These are phyloP conservation scores for Yamadazyma olivae DNA, from an alignment of 805 yeast genomes.

Conservation along the genomic window DNA sequence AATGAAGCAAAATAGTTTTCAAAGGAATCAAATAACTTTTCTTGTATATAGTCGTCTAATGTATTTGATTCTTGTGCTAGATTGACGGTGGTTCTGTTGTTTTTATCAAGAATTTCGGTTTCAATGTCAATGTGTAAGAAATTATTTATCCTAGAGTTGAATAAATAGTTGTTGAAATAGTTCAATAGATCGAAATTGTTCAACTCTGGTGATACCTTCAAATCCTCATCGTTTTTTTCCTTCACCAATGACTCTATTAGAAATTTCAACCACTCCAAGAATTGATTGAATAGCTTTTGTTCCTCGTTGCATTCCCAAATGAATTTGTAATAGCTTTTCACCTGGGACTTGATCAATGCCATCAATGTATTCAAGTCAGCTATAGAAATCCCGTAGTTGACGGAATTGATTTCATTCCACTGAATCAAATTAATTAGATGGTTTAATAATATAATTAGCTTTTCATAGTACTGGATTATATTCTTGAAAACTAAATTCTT, in stretches of 20 bases:
- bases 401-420: slow-evolving; percentile 24
- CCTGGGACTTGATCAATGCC: slow-evolving; percentile 17
- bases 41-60: not conserved
- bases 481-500: slow-evolving; percentile 47
- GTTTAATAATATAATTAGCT: slow-evolving; percentile 46
- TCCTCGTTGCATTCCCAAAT: slow-evolving; percentile 46
- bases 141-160: slow-evolving; percentile 15
- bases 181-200: slow-evolving; percentile 20
- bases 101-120: no score
- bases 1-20: slow-evolving; percentile 8
- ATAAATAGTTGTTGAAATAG: slow-evolving; percentile 22
- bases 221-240: slow-evolving; percentile 30
- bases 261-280: slow-evolving; percentile 42
- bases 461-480: slow-evolving; percentile 54
- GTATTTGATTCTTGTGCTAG: not conserved
- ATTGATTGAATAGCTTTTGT: slow-evolving; percentile 43
- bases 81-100: not conserved
- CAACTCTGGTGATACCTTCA: slow-evolving; percentile 11
- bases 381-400: slow-evolving; percentile 8
- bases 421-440: slow-evolving; percentile 37
- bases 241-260: slow-evolving; percentile 34
- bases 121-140: slow-evolving; percentile 14
- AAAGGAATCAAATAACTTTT: slow-evolving; percentile 2
- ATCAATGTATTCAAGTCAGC: slow-evolving; percentile 6
- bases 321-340: slow-evolving; percentile 32